These are phyloP conservation scores for Cymodocea nodosa DNA, from an alignment of 116 monocot species.

Conservation along the genomic window DNA sequence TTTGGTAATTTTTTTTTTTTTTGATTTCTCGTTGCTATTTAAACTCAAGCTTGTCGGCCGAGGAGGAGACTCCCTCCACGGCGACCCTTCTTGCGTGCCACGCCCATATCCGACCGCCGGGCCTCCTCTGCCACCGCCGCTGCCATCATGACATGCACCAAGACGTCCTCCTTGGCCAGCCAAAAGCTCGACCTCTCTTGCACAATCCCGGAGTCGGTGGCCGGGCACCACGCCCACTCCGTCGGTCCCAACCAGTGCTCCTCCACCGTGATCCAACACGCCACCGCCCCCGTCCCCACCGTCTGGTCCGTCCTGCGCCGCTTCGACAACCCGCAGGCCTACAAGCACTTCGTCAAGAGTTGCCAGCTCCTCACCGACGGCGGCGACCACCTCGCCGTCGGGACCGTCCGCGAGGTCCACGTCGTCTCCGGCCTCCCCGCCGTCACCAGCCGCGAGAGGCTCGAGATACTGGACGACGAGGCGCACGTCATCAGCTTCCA, in stretches of 20 bases:
- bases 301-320: slow-evolving; percentile 25
- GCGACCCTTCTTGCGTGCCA: too few species aligned
- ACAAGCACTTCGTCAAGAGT: slow-evolving; percentile 27
- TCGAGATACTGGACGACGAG: slow-evolving; percentile 47
- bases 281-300: slow-evolving; percentile 5
- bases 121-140: too few species aligned
- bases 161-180: too few species aligned
- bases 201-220: slow-evolving; percentile 1
- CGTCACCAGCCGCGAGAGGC: slow-evolving; percentile 32
- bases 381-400: slow-evolving; percentile 5
- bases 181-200: too few species aligned
- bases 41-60: too few species aligned
- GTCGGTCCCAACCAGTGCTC: slow-evolving; percentile 12
- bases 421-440: slow-evolving; percentile 45
- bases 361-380: slow-evolving; percentile 6
- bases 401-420: slow-evolving; percentile 25
- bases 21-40: too few species aligned
- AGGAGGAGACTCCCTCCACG: too few species aligned
- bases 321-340: slow-evolving; percentile 23
- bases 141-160: too few species aligned
- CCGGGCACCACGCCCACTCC: slow-evolving; percentile 7
- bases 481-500: slow-evolving; percentile 15
- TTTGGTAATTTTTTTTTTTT: too few species aligned
- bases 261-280: slow-evolving; percentile 13
- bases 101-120: too few species aligned